phyloP scores from a whole-genome alignment of 805 yeast species.

The Yueomyces sinensis region DNA sequence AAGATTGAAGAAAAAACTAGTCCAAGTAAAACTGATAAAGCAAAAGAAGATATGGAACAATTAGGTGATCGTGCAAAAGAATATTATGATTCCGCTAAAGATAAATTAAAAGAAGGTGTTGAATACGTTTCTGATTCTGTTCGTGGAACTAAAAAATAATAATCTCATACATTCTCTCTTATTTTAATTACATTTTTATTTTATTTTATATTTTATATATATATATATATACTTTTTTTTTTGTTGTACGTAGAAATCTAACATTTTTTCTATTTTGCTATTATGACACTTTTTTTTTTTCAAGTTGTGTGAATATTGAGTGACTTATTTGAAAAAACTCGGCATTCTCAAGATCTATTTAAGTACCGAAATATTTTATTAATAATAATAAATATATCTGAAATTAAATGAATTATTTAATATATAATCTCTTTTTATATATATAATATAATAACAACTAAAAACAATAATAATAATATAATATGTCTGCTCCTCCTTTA shows the following conservation, averaged over 20 bases:
- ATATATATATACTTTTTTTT: not conserved
- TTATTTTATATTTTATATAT: too few relatives aligned
- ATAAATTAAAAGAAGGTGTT: conserved; percentile 30
- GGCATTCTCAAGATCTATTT: too few relatives aligned
- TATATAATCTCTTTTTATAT: too few relatives aligned
- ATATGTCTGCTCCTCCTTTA: conserved; percentile 25
- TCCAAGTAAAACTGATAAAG: conserved; percentile 41
- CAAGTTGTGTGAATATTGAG: too few relatives aligned
- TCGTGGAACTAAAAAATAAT: not conserved
- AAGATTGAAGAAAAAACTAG: conserved; percentile 17
- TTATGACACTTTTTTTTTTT: too few relatives aligned
- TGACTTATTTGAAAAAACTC: too few relatives aligned
- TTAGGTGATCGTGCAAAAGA: conserved; percentile 43
- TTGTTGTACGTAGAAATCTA: too few relatives aligned
- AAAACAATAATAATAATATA: not conserved
- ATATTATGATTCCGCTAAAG: conserved; percentile 44
- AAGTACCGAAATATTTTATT: too few relatives aligned
- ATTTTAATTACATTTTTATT: not conserved
- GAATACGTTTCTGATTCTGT: conserved; percentile 24
- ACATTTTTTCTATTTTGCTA: too few relatives aligned
- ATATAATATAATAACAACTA: not conserved
- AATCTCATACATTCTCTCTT: not conserved
- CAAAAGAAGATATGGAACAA: conserved; percentile 23
- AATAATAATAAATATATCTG: too few relatives aligned
- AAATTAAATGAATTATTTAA: too few relatives aligned